Evolutionary conservation across 352 stramenopile genomes (phyloP), one percentile per base, ranked within the genome.

Genomic region (Aphanomyces astaci): DNA sequence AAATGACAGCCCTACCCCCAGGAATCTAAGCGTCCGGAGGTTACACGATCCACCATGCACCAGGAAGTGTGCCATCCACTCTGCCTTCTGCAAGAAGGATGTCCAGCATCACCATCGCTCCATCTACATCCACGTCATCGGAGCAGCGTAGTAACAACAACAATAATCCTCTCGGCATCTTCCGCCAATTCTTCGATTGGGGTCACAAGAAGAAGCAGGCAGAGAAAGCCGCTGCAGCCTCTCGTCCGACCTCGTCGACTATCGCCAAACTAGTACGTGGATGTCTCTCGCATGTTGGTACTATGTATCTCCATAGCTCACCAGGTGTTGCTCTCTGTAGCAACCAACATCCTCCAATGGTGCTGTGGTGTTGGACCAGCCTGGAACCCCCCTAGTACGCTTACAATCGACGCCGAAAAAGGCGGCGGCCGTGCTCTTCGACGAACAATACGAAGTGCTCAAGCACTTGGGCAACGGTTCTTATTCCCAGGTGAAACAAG

Each of bases 401-500:
- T n/a, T n/a, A n/a, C n/a, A n/a, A n/a, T n/a, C 22, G n/a, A 30
- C 51, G 27, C 13, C 51, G 13, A 59, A 59, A 2, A 59, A 59
- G 33, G 22, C 51, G 0, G 51, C 51, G 22, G 51, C 51, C 19
- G 15, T 22, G 27, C 33, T 88, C 43, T 94, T 94, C 57, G 81
- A 92, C 55, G 81, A 91, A 52, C 80, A 87, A 68, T 94, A 92
- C 60, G 75, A 81, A 32, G 89, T 94, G 71, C 86, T 80, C 24
- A 73, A 81, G 32, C 82, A 94, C 69, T 65, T 94, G 15, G 86
- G 86, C n/a, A 83, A 92, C 73, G 86, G 86, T 32, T 94, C 86
- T 66, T 94, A 94, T 75, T 94, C 86, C 71, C 90, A 82, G 0
- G 86, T 94, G 19, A 94, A 94, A 77, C 82, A 92, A 70, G 86